These are phyloP conservation scores for Lecanosticta acicola DNA, from an alignment of 2,329 filamentous ascomycete species.

Conservation along the genomic window DNA sequence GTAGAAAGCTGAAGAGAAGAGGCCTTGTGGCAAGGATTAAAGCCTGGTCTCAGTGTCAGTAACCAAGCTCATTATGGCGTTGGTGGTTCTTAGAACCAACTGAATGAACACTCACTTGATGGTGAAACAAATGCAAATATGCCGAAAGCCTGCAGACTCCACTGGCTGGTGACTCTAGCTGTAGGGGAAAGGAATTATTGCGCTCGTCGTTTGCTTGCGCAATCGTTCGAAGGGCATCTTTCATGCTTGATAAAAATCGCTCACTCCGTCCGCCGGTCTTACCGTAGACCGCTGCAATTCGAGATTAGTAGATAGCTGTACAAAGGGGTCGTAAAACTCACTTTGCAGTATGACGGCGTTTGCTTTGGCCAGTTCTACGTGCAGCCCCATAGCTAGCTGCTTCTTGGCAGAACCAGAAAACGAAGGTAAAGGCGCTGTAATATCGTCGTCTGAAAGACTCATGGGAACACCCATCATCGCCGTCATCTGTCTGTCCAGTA, in stretches of 20 bases:
- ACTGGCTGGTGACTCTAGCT: constrained; percentile 4
- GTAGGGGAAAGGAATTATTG: constrained; percentile 14
- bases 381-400: constrained; percentile 39
- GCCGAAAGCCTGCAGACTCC: constrained; percentile 15
- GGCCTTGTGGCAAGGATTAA: constrained; percentile 13
- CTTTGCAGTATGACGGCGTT: constrained; percentile 43
- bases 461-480: constrained; percentile 50
- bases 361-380: constrained; percentile 44
- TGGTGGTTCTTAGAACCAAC: background rate
- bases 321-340: constrained; percentile 26
- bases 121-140: constrained; percentile 24
- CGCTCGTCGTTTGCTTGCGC: constrained; percentile 21
- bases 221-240: constrained; percentile 19
- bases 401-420: constrained; percentile 39
- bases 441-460: constrained; percentile 47
- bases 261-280: constrained; percentile 16
- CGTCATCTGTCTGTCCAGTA: constrained; percentile 51
- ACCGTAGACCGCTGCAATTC: constrained; percentile 18
- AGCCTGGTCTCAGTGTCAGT: constrained; percentile 1
- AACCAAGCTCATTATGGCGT: background rate
- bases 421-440: constrained; percentile 43
- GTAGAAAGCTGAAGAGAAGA: constrained; percentile 8
- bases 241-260: constrained; percentile 20
- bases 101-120: constrained; percentile 12
- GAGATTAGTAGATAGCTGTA: constrained; percentile 2